These are phyloP conservation scores for Thalassiosira hispida DNA, from an alignment of 352 stramenopile species.

Conservation along the genomic window DNA sequence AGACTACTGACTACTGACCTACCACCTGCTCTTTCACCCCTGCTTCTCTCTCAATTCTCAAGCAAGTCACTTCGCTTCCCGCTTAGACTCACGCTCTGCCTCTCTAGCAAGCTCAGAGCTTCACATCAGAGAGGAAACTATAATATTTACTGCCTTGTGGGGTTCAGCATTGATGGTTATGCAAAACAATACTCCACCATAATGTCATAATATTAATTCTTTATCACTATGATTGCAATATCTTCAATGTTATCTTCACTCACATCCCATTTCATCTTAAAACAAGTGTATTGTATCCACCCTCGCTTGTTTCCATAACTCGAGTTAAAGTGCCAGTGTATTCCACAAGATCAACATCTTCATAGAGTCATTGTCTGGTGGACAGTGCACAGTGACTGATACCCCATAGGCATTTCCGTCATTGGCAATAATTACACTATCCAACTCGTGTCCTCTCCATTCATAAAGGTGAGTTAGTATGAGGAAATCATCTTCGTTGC, in stretches of 20 bases:
- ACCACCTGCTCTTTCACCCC: too few relatives aligned
- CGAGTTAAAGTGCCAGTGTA: slow-evolving; percentile 51
- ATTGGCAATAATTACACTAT: slow-evolving; percentile 43
- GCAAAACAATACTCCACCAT: too few relatives aligned
- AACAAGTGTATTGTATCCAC: slow-evolving; percentile 71
- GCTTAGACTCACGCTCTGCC: too few relatives aligned
- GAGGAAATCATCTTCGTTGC: slow-evolving; percentile 67
- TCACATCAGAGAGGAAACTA: too few relatives aligned
- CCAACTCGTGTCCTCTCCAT: slow-evolving; percentile 45
- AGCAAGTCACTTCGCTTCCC: too few relatives aligned
- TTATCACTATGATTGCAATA: too few relatives aligned
- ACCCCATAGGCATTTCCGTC: slow-evolving; percentile 37
- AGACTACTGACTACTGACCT: too few relatives aligned
- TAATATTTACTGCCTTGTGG: too few relatives aligned
- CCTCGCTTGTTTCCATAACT: slow-evolving; percentile 41
- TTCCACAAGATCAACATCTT: slow-evolving; percentile 60
- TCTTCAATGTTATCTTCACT: slow-evolving; percentile 12
- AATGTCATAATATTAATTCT: too few relatives aligned
- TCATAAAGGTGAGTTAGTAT: slow-evolving; percentile 70
- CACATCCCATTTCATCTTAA: slow-evolving; percentile 43
- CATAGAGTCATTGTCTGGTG: slow-evolving; percentile 11
- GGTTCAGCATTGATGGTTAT: too few relatives aligned
- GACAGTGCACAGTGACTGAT: slow-evolving; percentile 32
- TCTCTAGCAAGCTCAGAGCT: too few relatives aligned
- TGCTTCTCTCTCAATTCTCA: too few relatives aligned